Evolutionary conservation across 179 eudicot genomes (phyloP).

Genomic region (Sideroxylon spinosum): DNA sequence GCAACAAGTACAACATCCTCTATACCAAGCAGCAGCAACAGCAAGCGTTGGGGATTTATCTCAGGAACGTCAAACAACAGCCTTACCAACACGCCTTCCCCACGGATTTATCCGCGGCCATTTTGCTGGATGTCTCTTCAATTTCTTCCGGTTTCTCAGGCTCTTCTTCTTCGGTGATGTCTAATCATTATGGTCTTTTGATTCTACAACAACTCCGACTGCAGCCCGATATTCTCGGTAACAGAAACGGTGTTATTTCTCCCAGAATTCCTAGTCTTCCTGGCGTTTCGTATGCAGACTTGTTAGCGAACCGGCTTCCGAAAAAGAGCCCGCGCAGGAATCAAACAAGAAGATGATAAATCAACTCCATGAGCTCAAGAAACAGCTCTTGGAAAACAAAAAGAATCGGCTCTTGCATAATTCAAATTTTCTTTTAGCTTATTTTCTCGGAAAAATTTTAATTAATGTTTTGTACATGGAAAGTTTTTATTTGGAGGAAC

Average conservation of each 20-base stretch:
- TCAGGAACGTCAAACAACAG: constrained; percentile 54
- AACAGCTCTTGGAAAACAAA: constrained; percentile 56
- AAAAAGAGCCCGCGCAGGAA: constrained; percentile 19
- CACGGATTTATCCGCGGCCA: constrained; percentile 22
- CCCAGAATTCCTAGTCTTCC: constrained; percentile 1
- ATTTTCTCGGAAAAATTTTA: too few relatives aligned
- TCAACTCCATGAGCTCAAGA: constrained; percentile 67
- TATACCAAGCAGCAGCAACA: constrained; percentile 24
- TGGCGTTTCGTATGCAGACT: constrained; percentile 12
- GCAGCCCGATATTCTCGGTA: constrained; percentile 8
- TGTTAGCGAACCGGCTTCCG: constrained; percentile 6
- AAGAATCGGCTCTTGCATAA: too few relatives aligned
- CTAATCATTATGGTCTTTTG: constrained; percentile 16
- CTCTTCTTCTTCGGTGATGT: constrained; percentile 14
- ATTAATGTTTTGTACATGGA: too few relatives aligned
- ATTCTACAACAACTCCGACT: constrained; percentile 21
- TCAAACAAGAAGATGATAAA: constrained; percentile 44
- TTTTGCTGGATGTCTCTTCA: constrained; percentile 10
- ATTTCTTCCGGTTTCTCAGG: constrained; percentile 21
- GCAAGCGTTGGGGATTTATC: constrained; percentile 22
- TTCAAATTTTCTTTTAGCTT: too few relatives aligned
- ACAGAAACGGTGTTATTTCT: not conserved
- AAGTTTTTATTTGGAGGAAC: too few relatives aligned
- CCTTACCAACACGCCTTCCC: constrained; percentile 34
- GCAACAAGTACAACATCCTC: constrained; percentile 31